A percentile compares a stretch with the other conserved stretches of the same genome.
These are phyloP conservation scores for Cadophora luteo-olivacea DNA, from an alignment of 2,329 filamentous ascomycete species.

Conservation along the genomic window DNA sequence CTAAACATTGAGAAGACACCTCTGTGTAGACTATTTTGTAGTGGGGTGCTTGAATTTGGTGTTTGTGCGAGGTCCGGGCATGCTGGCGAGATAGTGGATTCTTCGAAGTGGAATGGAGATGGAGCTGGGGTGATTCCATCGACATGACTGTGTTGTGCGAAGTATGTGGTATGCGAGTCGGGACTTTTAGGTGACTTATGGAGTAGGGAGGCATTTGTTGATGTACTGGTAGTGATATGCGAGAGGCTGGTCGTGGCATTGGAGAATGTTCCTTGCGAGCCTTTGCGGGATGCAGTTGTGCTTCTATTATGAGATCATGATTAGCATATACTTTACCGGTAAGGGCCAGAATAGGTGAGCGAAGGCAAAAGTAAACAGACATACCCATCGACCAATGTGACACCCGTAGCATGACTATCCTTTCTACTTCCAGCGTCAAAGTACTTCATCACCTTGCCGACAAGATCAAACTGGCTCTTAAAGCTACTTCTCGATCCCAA, in stretches of 20 bases:
- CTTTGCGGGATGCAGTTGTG: conserved; percentile 17
- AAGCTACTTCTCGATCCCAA: conserved; percentile 17
- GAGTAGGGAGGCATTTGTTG: not conserved
- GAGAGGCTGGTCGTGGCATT: not conserved
- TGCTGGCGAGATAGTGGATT: not conserved
- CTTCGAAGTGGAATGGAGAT: conserved; percentile 7
- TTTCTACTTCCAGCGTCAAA: conserved; percentile 32
- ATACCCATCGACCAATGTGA: conserved; percentile 13
- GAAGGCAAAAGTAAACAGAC: not conserved
- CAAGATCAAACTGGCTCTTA: conserved; percentile 34
- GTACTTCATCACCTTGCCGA: conserved; percentile 36
- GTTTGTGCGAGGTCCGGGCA: not conserved
- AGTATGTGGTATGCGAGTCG: not conserved
- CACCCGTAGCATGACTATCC: conserved; percentile 23
- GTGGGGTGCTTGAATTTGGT: conserved; percentile 6
- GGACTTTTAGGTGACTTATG: not conserved
- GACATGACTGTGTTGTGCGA: not conserved
- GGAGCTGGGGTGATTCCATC: conserved; percentile 19
- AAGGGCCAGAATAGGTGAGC: too few relatives aligned
- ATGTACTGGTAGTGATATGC: conserved; percentile 6
- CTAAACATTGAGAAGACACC: conserved; percentile 32
- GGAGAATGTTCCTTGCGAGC: conserved; percentile 15
- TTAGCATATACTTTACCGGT: too few relatives aligned
- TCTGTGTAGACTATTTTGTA: not conserved
- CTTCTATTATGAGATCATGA: not conserved